Conservation (phyloP, 2,329 filamentous ascomycete species). For the Fonsecaea multimorphosa region DNA sequence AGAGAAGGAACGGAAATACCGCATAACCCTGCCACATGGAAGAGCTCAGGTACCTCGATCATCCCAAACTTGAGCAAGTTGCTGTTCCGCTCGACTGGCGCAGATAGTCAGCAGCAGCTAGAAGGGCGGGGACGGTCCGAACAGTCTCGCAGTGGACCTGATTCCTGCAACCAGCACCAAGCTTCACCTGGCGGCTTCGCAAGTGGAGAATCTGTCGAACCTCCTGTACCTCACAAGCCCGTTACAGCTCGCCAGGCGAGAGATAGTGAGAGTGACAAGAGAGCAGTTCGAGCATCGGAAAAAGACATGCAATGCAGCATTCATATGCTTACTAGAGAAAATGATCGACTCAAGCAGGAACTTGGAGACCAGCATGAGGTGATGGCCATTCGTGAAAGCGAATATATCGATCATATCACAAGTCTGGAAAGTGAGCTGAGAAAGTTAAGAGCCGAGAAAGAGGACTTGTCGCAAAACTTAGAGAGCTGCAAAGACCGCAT, state of each 20-base stretch:
- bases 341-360: neutral
- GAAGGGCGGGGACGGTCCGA: neutral
- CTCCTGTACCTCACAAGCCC: too few relatives aligned
- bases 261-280: neutral
- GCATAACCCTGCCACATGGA: neutral
- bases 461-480: slow-evolving; percentile 18
- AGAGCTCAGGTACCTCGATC: neutral
- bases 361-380: neutral
- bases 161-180: too few relatives aligned
- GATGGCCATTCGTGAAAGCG: neutral
- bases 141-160: neutral
- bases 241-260: neutral
- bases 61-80: neutral
- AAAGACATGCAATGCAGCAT: neutral
- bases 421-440: neutral
- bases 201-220: neutral
- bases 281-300: neutral
- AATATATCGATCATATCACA: neutral
- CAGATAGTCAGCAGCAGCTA: neutral
- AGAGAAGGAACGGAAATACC: neutral
- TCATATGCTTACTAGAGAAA: neutral
- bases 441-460: slow-evolving; percentile 2
- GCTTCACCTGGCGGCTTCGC: too few relatives aligned
- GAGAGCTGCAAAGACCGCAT: slow-evolving; percentile 31
- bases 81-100: neutral